Percentiles rank a stretch among this genome's conserved stretches.
Conservation (phyloP, 2,329 filamentous ascomycete genomes). For the Zasmidium cellare region DNA sequence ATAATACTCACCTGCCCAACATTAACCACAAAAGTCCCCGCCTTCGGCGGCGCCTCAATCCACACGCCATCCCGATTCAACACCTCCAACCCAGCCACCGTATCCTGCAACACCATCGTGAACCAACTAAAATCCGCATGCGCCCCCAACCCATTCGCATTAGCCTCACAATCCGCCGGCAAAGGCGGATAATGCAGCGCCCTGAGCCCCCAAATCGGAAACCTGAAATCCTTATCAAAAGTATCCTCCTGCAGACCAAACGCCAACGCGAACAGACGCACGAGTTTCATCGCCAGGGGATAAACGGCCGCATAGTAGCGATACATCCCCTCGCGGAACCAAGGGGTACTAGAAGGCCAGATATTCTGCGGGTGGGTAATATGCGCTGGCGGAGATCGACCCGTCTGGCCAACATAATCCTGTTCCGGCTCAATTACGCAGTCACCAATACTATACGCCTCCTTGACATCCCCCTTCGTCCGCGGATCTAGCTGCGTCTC, state of each 20-base stretch:
- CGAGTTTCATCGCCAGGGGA: constrained; percentile 36
- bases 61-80: constrained; percentile 43
- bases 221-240: constrained; percentile 39
- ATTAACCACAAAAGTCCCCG: constrained; percentile 50
- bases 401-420: constrained; percentile 20
- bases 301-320: constrained; percentile 38
- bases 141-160: constrained; percentile 34
- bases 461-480: constrained; percentile 33
- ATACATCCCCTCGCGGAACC: constrained; percentile 33
- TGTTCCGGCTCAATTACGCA: constrained; percentile 41
- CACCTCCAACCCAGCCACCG: constrained; percentile 38
- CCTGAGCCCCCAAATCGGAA: constrained; percentile 36
- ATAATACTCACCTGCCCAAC: constrained; percentile 38
- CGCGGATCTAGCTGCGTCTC: constrained; percentile 38
- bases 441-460: constrained; percentile 42
- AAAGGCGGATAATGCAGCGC: constrained; percentile 37
- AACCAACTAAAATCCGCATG: constrained; percentile 20
- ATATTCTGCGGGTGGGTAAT: constrained; percentile 34
- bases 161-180: constrained; percentile 1
- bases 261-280: constrained; percentile 38
- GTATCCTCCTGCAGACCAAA: constrained; percentile 36
- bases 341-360: constrained; percentile 24
- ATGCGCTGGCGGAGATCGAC: constrained; percentile 3
- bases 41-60: constrained; percentile 46
- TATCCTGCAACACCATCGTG: constrained; percentile 17